Conservation (phyloP, 768 basidiomycete species). For the Boletus vinaceobasis region DNA sequence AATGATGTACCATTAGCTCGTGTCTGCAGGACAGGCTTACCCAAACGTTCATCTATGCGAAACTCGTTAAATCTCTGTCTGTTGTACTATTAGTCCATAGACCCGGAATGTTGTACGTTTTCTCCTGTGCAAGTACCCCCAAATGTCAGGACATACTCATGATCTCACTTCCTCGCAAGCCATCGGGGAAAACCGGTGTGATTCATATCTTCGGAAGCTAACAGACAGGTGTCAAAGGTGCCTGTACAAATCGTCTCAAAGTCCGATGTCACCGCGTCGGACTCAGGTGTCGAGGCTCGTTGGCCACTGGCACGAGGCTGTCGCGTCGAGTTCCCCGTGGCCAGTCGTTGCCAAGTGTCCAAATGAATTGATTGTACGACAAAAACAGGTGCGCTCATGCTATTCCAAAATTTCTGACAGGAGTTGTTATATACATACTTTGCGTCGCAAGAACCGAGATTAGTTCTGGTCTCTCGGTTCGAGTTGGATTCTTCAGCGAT, state of each 20-base stretch:
- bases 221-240: not conserved
- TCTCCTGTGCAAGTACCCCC: not conserved
- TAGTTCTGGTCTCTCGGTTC: too few species aligned
- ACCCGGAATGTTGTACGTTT: not conserved
- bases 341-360: not conserved
- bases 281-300: not conserved
- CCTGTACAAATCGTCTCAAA: not conserved
- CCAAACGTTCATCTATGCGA: not conserved
- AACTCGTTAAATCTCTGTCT: not conserved
- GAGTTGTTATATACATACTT: too few species aligned
- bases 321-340: not conserved
- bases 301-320: not conserved
- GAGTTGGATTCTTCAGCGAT: too few species aligned
- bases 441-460: too few species aligned
- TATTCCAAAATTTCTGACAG: too few species aligned
- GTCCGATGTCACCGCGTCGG: not conserved
- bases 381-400: not conserved
- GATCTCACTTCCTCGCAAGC: too few species aligned
- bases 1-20: constrained; percentile 7
- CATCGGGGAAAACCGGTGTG: not conserved
- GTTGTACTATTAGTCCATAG: constrained; percentile 9
- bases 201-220: not conserved
- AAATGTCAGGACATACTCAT: not conserved
- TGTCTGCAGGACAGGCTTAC: constrained; percentile 7
- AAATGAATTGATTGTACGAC: not conserved